Percentiles rank a stretch among this genome's conserved stretches.
Conservation (phyloP, 768 basidiomycete species). For the Sistotremastrum niveocremeum region DNA sequence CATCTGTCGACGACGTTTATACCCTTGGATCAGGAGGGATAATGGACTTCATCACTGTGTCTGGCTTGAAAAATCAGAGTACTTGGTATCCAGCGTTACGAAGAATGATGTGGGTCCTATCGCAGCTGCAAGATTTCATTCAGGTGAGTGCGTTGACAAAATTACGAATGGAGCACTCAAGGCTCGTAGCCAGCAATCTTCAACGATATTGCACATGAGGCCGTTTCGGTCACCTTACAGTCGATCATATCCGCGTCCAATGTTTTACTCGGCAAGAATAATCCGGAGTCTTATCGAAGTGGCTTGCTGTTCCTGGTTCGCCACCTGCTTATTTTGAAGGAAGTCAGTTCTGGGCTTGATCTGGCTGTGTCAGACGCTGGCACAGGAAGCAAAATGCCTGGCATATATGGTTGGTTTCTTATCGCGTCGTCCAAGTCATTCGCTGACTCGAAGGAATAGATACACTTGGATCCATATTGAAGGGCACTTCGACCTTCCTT, state of each 20-base stretch:
- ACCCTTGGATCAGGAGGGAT: constrained; percentile 52
- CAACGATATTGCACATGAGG: constrained; percentile 93
- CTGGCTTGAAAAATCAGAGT: constrained; percentile 59
- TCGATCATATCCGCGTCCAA: constrained; percentile 67
- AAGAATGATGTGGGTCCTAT: constrained; percentile 85
- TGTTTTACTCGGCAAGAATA: constrained; percentile 39
- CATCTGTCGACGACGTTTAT: constrained; percentile 23
- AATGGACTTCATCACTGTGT: constrained; percentile 55
- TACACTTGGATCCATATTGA: constrained; percentile 46
- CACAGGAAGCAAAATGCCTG: constrained; percentile 29
- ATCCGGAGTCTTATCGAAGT: constrained; percentile 39
- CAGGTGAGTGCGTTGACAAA: constrained; percentile 40
- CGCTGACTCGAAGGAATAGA: constrained; percentile 21
- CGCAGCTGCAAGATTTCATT: constrained; percentile 81
- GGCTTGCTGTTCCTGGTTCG: constrained; percentile 80
- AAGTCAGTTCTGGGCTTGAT: constrained; percentile 69
- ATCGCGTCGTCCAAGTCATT: not conserved
- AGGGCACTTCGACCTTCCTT: constrained; percentile 37
- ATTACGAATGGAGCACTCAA: not conserved
- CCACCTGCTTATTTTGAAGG: constrained; percentile 84
- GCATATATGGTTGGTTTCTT: constrained; percentile 40
- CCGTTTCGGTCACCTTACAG: constrained; percentile 65
- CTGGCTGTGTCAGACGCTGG: constrained; percentile 37
- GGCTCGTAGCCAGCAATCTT: constrained; percentile 73
- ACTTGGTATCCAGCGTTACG: constrained; percentile 88